Evolutionary conservation across 1,284 basidiomycete species (phyloP), one percentile per base, ranked within the genome.

Genomic region (Anthracocystis walkeri): DNA sequence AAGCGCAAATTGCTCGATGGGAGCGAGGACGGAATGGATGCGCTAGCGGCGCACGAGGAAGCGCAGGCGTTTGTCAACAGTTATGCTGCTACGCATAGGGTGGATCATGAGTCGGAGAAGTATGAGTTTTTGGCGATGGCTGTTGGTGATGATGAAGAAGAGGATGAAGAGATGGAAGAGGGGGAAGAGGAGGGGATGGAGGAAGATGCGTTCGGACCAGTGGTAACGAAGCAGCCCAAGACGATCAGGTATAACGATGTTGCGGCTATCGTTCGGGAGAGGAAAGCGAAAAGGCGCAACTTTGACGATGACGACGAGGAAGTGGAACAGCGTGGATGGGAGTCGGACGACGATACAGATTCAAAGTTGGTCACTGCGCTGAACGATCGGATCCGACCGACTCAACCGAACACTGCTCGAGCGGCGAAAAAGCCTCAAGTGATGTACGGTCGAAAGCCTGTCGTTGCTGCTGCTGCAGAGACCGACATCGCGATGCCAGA

Each of bases 11-110:
- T 70, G 61, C 48, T 79, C 16, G 73, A 79, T 23, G 75, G 75
- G 4, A 75, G 70, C 4, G 73, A 78, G 33, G 82, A 83, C 49
- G 79, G 74, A 7, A 66, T 83, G 69, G 80, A 83, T 25, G 59
- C 55, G 4, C 56, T 83, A 1, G 79, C 71, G 0, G 71, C 33
- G 4, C 67, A 73, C 42, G 75, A 81, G n/a, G 80, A 82, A 38
- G 65, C 77, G 6, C 60, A 67, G 29, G 76, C 82, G 12, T 83
- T 83, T 58, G 74, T 83, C 7, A 50, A 64, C 20, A 60, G 59
- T 4, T 83, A 83, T 49, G 61, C 55, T 3, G 77, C 71, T 41
- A 78, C 80, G 50, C 80, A 80, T 46, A 27, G 52, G 35, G 33
- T 64, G 18, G 68, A 65, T 14, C 74, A 78, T 23, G 75, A 77